These are phyloP conservation scores for Saturnispora besseyi DNA, from an alignment of 805 yeast genomes.

Conservation along the genomic window DNA sequence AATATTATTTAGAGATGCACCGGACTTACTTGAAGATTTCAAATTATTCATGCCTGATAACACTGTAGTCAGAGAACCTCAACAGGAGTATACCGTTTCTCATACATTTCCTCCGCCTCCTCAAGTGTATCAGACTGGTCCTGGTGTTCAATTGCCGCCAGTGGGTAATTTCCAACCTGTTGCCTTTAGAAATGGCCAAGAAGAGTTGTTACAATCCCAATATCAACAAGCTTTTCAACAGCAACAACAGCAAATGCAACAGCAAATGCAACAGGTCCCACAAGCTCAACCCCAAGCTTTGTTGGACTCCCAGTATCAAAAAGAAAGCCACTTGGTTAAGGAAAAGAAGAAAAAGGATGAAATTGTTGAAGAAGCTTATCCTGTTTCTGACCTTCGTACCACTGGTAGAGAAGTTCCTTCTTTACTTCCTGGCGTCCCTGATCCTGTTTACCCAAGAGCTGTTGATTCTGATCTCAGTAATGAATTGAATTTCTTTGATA, in stretches of 20 bases:
- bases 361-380: slow-evolving; percentile 24
- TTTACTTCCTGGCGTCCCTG: slow-evolving; percentile 77
- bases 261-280: slow-evolving; percentile 5
- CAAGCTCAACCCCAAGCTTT: slow-evolving; percentile 11
- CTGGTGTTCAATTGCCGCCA: slow-evolving; percentile 61
- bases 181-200: slow-evolving; percentile 14
- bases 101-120: slow-evolving; percentile 11
- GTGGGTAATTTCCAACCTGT: slow-evolving; percentile 77
- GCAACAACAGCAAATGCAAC: slow-evolving; percentile 9
- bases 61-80: slow-evolving; percentile 24
- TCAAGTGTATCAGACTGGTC: slow-evolving; percentile 1
- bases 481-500: slow-evolving; percentile 86
- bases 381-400: slow-evolving; percentile 35
- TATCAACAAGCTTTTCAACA: slow-evolving; percentile 11
- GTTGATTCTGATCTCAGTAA: slow-evolving; percentile 60
- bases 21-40: slow-evolving; percentile 90
- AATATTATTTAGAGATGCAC: slow-evolving; percentile 79
- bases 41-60: slow-evolving; percentile 91
- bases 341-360: slow-evolving; percentile 24
- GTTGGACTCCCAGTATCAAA: slow-evolving; percentile 1
- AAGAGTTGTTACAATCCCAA: slow-evolving; percentile 10
- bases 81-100: slow-evolving; percentile 16
- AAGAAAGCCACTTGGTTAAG: slow-evolving; percentile 14
- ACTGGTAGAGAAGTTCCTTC: slow-evolving; percentile 42
- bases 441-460: slow-evolving; percentile 58